Evolutionary conservation across 495 filamentous ascomycete species (phyloP).

Genomic region (Podospora conica): DNA sequence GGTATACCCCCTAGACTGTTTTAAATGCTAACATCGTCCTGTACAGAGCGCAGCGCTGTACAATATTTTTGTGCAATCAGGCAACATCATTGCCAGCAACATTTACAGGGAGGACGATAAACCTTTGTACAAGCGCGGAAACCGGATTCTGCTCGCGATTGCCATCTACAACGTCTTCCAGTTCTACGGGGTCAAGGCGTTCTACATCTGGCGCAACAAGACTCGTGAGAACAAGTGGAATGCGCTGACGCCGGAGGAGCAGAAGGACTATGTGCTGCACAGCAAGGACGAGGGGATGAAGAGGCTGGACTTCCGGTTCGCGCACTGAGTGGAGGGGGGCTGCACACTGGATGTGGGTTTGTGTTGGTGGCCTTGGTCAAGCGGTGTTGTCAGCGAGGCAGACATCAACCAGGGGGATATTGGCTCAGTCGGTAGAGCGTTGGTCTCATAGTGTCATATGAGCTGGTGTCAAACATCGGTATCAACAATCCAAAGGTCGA

Average conservation of each 20-base stretch:
- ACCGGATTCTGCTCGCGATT: slow-evolving; percentile 42
- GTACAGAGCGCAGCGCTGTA: slow-evolving; percentile 45
- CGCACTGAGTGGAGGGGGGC: slow-evolving; percentile 10
- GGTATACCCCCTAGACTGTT: no score
- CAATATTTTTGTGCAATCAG: slow-evolving; percentile 43
- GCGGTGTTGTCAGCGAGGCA: background rate
- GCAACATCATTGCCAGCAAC: slow-evolving; percentile 46
- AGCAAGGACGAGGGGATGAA: slow-evolving; percentile 28
- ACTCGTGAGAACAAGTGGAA: slow-evolving; percentile 31
- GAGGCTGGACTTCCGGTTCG: slow-evolving; percentile 28
- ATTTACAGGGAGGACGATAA: slow-evolving; percentile 53
- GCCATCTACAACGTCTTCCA: slow-evolving; percentile 34
- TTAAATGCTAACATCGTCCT: no score
- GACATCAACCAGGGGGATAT: background rate
- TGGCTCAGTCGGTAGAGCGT: background rate
- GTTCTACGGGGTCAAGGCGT: slow-evolving; percentile 34
- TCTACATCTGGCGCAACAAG: slow-evolving; percentile 37
- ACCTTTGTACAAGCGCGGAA: slow-evolving; percentile 48
- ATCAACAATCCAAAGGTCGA: background rate
- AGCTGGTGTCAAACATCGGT: background rate
- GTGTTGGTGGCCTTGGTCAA: background rate
- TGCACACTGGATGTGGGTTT: no score
- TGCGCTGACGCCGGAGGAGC: slow-evolving; percentile 33
- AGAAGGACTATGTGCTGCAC: slow-evolving; percentile 26
- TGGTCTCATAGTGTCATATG: background rate